Evolutionary conservation across 139 green algal species (phyloP).

Genomic region (Axilococcus clingmanii): DNA sequence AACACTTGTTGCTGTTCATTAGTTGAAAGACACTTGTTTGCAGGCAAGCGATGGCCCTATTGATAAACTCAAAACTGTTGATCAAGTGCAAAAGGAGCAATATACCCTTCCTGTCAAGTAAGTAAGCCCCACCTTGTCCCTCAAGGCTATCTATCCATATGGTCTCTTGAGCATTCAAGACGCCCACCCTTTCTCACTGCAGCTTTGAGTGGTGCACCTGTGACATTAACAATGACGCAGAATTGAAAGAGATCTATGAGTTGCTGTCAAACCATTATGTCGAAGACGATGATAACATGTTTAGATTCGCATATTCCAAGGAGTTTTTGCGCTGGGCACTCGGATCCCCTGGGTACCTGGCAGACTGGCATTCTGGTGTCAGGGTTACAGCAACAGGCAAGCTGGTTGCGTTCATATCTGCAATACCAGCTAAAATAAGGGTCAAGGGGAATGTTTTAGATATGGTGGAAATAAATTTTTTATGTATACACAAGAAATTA

Average conservation of each 20-base stretch:
- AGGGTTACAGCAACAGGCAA: constrained; percentile 22
- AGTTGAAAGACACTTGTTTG: background rate
- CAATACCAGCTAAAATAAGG: constrained; percentile 52
- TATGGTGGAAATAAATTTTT: constrained; percentile 98
- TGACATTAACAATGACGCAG: constrained; percentile 58
- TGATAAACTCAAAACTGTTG: constrained; percentile 62
- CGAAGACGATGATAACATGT: constrained; percentile 98
- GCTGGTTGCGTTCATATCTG: constrained; percentile 93
- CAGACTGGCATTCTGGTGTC: constrained; percentile 80
- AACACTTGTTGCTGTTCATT: background rate
- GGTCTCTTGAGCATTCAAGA: background rate
- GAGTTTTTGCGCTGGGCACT: constrained; percentile 88
- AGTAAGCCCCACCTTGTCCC: constrained; percentile 1
- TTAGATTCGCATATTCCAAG: constrained; percentile 81
- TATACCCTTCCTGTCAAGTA: constrained; percentile 77
- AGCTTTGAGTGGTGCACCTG: constrained; percentile 83
- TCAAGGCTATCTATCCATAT: background rate
- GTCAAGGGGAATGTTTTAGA: constrained; percentile 18
- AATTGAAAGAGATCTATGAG: constrained; percentile 67
- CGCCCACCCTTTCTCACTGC: no score
- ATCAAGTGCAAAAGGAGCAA: constrained; percentile 70
- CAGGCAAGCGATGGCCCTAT: constrained; percentile 69
- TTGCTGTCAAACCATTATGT: constrained; percentile 93
- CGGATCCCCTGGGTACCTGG: constrained; percentile 66
- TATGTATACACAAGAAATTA: constrained; percentile 99